Conservation (phyloP, 1,284 basidiomycete species). For the Puccinia hordei region DNA sequence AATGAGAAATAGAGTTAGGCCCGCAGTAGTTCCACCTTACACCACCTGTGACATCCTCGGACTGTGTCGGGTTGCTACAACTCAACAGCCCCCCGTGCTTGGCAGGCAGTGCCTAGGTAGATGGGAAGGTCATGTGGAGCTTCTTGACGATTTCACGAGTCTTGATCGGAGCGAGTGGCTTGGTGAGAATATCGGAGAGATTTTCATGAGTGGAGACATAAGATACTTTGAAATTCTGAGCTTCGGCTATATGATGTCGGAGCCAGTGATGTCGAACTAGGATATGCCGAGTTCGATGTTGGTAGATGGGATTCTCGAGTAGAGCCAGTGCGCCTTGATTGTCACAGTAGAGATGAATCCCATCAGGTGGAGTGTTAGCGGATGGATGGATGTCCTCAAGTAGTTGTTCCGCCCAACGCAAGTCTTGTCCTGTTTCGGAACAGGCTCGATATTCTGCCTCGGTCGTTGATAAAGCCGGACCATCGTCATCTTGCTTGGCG, state of each 20-base stretch:
- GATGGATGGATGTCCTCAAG: not conserved
- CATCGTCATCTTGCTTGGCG: conserved; percentile 37
- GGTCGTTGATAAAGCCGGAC: too few species aligned
- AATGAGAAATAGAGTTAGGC: too few species aligned
- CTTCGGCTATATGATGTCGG: not conserved
- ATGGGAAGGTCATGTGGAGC: too few species aligned
- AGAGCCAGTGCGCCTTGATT: conserved; percentile 16
- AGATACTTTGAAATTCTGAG: not conserved
- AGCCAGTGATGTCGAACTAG: too few species aligned
- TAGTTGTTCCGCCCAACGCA: not conserved
- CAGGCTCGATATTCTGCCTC: conserved; percentile 12
- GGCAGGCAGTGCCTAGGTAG: too few species aligned
- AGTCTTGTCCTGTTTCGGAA: not conserved
- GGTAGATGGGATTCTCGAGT: conserved; percentile 1
- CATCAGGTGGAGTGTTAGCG: too few species aligned
- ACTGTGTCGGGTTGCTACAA: too few species aligned
- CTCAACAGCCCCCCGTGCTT: too few species aligned
- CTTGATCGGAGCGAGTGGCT: not conserved
- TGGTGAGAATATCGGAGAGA: not conserved
- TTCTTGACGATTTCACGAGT: not conserved
- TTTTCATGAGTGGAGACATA: conserved; percentile 2
- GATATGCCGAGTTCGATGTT: not conserved
- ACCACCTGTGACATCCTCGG: too few species aligned
- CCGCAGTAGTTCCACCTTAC: too few species aligned
- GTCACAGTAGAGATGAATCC: not conserved